Base-by-base conservation (phyloP, 305 asterid species). In the Fraxinus platypoda region DNA sequence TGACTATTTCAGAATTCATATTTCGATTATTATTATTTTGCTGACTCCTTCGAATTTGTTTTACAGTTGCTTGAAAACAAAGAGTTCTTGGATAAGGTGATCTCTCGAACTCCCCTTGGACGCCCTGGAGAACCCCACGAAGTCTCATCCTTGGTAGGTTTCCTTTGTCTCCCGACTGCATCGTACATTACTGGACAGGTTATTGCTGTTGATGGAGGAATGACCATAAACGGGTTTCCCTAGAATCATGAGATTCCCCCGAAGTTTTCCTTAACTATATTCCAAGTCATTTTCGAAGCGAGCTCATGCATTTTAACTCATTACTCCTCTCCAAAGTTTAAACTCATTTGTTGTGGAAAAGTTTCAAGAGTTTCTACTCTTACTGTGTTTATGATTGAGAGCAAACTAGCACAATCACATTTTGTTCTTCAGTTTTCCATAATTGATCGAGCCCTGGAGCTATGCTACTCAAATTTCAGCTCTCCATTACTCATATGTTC, bases 151-250 rank as follows among this genome's bases (percentile, higher is more conserved):
- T 81, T 93, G 80, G 98, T 93, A n/a, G 97, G 98, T 77, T 95
- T 88, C 91, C 92, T 95, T 11, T 95, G 98, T 84, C 97, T 95
- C 57, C 98, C 97, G 5, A 93, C 93, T 37, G 97, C 99, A 77
- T 91, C 97, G 4, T 95, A 95, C 75, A 88, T 95, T 25, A 94
- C 97, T 8, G 97, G 99, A 11, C 97, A 95, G 88, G 84, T 93
- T 28, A 78, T 95, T 5, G 86, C 91, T 6, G 97, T 95, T 75
- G 99, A 95, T 81, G 98, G 99, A 84, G 99, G 52, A 43, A 43
- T 43, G 17, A 43, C 52, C 4, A n/a, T 43, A 43, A 43, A 43
- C n/a, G 52, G 52, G 52, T 41, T 43, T 43, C 17, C 52, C 52
- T 43, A 11, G 52, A 43, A 43, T 43, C 17, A 12, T 43, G 52